Evolutionary conservation across 352 stramenopile genomes (phyloP).

Genomic region (Aphanomyces euteiches): DNA sequence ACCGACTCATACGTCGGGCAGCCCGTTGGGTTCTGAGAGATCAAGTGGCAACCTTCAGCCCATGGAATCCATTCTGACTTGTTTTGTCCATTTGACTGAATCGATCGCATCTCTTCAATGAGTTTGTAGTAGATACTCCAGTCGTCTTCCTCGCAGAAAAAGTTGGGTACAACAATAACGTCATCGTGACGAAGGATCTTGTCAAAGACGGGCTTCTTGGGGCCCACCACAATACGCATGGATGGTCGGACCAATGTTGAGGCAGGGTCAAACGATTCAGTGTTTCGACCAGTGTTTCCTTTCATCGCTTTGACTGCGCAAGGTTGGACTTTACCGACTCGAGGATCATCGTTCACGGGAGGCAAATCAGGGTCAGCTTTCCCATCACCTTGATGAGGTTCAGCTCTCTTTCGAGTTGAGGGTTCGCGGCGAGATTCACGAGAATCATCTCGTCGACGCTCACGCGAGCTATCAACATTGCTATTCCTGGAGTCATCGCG

Average conservation of each 20-base stretch:
- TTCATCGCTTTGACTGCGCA: conserved; percentile 23
- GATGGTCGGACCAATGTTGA: conserved; percentile 52
- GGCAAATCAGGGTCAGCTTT: conserved; percentile 25
- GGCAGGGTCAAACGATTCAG: conserved; percentile 37
- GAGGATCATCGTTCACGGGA: conserved; percentile 22
- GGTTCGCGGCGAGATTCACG: not conserved
- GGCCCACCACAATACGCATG: conserved; percentile 44
- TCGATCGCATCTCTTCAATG: conserved; percentile 48
- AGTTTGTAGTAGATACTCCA: conserved; percentile 57
- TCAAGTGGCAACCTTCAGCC: conserved; percentile 91
- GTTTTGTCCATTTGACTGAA: conserved; percentile 56
- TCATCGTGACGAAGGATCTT: conserved; percentile 50
- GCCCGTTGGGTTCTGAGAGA: conserved; percentile 84
- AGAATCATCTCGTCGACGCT: conserved; percentile 2
- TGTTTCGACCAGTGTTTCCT: conserved; percentile 36
- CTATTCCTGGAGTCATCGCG: not conserved
- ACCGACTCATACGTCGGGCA: conserved; percentile 83
- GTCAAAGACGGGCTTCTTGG: conserved; percentile 32
- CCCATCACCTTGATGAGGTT: conserved; percentile 25
- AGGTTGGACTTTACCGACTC: conserved; percentile 16
- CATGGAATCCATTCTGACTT: conserved; percentile 50
- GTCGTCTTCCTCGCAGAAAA: conserved; percentile 51
- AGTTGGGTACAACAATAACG: conserved; percentile 52
- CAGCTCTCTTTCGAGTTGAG: not conserved
- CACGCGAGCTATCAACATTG: not conserved